phyloP scores from a whole-genome alignment of 345 rosid genomes.

The Anastatica hierochuntica region DNA sequence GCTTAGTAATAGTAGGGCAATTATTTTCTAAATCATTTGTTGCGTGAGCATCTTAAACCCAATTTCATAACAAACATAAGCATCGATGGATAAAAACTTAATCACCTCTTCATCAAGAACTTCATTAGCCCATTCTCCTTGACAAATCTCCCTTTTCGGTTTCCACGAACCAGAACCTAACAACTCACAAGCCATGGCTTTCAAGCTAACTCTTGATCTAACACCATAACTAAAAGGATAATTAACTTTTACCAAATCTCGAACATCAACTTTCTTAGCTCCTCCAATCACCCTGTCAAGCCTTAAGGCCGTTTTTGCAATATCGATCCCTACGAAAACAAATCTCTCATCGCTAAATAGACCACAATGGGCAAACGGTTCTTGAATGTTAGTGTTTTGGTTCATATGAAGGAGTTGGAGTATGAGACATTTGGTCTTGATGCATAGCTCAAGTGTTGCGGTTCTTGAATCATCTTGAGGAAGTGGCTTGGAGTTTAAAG shows the following conservation, averaged over 20 bases:
- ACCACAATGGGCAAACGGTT: not conserved
- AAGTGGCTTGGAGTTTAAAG: slow-evolving; percentile 6
- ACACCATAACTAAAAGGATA: slow-evolving; percentile 9
- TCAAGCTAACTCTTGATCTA: slow-evolving; percentile 8
- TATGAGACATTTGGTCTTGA: slow-evolving; percentile 15
- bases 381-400: slow-evolving; percentile 5
- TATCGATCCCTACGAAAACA: slow-evolving; percentile 15
- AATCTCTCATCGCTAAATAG: slow-evolving; percentile 1
- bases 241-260: slow-evolving; percentile 14
- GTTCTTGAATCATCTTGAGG: slow-evolving; percentile 5
- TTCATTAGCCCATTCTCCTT: not conserved
- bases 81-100: slow-evolving; percentile 14
- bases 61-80: slow-evolving; percentile 17
- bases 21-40: not conserved
- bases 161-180: slow-evolving; percentile 19
- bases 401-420: slow-evolving; percentile 16
- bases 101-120: slow-evolving; percentile 20
- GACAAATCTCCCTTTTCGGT: not conserved
- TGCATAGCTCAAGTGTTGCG: slow-evolving; percentile 17
- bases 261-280: slow-evolving; percentile 13
- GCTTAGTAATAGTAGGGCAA: too few relatives aligned
- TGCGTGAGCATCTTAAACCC: slow-evolving; percentile 5
- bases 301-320: slow-evolving; percentile 1
- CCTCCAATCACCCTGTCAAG: not conserved
- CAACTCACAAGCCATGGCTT: slow-evolving; percentile 9